Evolutionary conservation across 2,329 filamentous ascomycete species (phyloP).

Genomic region (Neocatenulostroma microsporum): DNA sequence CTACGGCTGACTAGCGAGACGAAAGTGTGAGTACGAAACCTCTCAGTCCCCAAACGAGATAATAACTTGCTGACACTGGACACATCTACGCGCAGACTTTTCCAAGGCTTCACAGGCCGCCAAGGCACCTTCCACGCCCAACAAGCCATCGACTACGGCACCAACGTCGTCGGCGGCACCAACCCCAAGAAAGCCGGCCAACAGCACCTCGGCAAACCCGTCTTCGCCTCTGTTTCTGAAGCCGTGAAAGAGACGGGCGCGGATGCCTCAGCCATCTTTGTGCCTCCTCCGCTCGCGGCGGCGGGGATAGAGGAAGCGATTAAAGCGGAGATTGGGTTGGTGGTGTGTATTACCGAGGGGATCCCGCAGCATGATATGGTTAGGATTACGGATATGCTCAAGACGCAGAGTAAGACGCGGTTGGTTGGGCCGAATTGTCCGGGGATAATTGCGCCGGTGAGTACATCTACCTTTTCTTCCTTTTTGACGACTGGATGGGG

Average conservation of each 20-base stretch:
- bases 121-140: constrained; percentile 80
- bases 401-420: constrained; percentile 94
- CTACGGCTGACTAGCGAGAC: constrained; percentile 88
- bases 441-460: constrained; percentile 77
- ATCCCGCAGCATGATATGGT: constrained; percentile 99
- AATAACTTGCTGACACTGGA: too few relatives aligned
- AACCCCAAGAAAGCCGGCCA: constrained; percentile 97
- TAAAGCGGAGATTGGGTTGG: constrained; percentile 81
- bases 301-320: constrained; percentile 96
- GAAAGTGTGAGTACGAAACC: too few relatives aligned
- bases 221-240: constrained; percentile 83
- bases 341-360: constrained; percentile 97
- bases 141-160: constrained; percentile 98
- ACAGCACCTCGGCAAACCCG: constrained; percentile 81
- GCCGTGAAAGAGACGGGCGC: constrained; percentile 86
- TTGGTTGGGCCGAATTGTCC: constrained; percentile 97
- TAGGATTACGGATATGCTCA: constrained; percentile 94
- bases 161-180: constrained; percentile 94
- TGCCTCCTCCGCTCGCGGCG: constrained; percentile 90
- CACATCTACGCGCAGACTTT: too few relatives aligned
- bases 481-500: too few relatives aligned
- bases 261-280: constrained; percentile 88
- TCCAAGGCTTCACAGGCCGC: constrained; percentile 85
- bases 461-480: constrained; percentile 20
- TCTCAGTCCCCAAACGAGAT: too few relatives aligned